Percentiles rank a stretch among this genome's conserved stretches.
These are phyloP conservation scores for Corymbia maculata DNA, from an alignment of 345 rosid genomes.

Conservation along the genomic window DNA sequence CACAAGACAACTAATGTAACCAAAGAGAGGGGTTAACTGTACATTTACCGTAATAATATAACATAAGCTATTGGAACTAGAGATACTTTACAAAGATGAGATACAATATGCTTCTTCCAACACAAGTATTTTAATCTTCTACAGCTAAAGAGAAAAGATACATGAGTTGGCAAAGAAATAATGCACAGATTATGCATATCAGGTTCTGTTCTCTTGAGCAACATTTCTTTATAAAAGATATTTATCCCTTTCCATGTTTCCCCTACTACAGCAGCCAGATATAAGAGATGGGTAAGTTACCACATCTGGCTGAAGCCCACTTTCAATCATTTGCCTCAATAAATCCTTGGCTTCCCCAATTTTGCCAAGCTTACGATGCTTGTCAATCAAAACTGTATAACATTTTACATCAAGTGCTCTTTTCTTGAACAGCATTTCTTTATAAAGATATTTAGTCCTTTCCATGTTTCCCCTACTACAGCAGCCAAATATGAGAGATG, in stretches of 20 bases:
- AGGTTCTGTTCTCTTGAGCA: constrained; percentile 5
- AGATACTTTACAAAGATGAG: not conserved
- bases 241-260: constrained; percentile 27
- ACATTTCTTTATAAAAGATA: constrained; percentile 29
- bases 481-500: constrained; percentile 41
- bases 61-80: not conserved
- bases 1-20: not conserved
- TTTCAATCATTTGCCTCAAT: constrained; percentile 35
- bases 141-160: not conserved
- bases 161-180: not conserved
- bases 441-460: constrained; percentile 26
- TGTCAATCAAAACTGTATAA: constrained; percentile 55
- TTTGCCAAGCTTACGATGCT: constrained; percentile 36
- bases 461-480: constrained; percentile 24
- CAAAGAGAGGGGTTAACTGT: not conserved
- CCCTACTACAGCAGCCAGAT: constrained; percentile 20
- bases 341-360: constrained; percentile 24
- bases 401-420: constrained; percentile 35
- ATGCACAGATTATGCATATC: not conserved
- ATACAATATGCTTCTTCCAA: not conserved
- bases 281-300: constrained; percentile 47
- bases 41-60: not conserved
- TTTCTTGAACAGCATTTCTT: constrained; percentile 25
- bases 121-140: not conserved
- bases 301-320: constrained; percentile 54